A percentile compares a stretch with the other conserved stretches of the same genome.
phyloP scores from a whole-genome alignment of 768 basidiomycete species.

The Podaxis mareebaensis region DNA sequence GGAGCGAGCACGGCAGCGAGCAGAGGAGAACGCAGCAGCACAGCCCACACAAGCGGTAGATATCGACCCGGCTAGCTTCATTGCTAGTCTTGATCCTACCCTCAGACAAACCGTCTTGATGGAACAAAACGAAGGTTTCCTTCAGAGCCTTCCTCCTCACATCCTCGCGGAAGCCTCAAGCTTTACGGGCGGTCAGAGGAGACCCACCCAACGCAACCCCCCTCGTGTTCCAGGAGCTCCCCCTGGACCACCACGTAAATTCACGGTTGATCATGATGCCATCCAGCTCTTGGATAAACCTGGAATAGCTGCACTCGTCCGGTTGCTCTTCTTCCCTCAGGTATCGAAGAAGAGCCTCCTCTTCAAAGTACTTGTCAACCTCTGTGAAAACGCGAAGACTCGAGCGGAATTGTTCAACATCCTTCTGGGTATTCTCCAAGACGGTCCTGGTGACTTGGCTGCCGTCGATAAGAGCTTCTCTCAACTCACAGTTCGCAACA shows the following conservation, averaged over 20 bases:
- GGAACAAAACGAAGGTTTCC: slow-evolving; percentile 85
- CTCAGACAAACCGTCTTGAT: slow-evolving; percentile 89
- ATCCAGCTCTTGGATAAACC: slow-evolving; percentile 91
- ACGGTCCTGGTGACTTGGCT: slow-evolving; percentile 89
- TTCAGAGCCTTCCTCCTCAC: slow-evolving; percentile 78
- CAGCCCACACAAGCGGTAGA: slow-evolving; percentile 60
- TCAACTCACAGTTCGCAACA: slow-evolving; percentile 77
- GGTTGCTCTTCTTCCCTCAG: slow-evolving; percentile 96
- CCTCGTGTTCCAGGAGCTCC: slow-evolving; percentile 24
- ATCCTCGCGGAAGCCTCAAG: slow-evolving; percentile 83
- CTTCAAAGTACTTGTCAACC: slow-evolving; percentile 88
- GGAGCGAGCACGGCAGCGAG: slow-evolving; percentile 65
- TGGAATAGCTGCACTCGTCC: slow-evolving; percentile 85
- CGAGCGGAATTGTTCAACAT: slow-evolving; percentile 92
- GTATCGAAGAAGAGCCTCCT: slow-evolving; percentile 82
- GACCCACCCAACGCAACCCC: slow-evolving; percentile 25
- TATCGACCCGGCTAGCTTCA: slow-evolving; percentile 88
- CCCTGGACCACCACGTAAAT: slow-evolving; percentile 45
- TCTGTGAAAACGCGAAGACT: slow-evolving; percentile 94
- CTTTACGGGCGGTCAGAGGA: slow-evolving; percentile 33
- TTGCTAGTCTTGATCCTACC: slow-evolving; percentile 87
- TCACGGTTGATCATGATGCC: slow-evolving; percentile 71
- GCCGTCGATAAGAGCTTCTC: slow-evolving; percentile 93
- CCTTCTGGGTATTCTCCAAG: slow-evolving; percentile 90
- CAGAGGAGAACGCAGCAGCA: slow-evolving; percentile 37